These are phyloP conservation scores for Claviceps spartinae DNA, from an alignment of 2,329 filamentous ascomycete genomes.

Conservation along the genomic window DNA sequence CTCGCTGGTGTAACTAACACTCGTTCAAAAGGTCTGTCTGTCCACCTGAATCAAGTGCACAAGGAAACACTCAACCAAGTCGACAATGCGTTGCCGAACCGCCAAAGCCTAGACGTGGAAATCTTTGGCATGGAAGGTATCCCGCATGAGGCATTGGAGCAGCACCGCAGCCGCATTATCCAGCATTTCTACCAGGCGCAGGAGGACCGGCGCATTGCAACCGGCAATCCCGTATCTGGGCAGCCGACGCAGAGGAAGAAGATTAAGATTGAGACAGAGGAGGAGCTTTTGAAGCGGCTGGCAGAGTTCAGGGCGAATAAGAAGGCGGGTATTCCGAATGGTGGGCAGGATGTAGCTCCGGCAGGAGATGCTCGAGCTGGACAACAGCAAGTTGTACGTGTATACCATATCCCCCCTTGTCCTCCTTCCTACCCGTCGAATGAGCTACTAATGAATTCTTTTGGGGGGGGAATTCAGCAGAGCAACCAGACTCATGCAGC, in stretches of 20 bases:
- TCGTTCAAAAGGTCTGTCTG: conserved; percentile 57
- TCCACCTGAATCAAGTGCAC: conserved; percentile 97
- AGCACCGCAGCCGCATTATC: conserved; percentile 77
- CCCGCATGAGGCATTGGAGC: conserved; percentile 67
- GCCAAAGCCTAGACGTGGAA: conserved; percentile 76
- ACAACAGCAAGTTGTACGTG: conserved; percentile 16
- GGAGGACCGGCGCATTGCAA: conserved; percentile 65
- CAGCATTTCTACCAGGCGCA: conserved; percentile 76
- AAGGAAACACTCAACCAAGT: conserved; percentile 81
- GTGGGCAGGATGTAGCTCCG: background rate
- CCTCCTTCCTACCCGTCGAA: background rate
- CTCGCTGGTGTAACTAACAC: too few relatives aligned
- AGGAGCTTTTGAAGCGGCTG: conserved; percentile 68
- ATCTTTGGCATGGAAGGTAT: conserved; percentile 99
- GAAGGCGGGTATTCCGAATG: conserved; percentile 5
- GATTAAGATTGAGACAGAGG: conserved; percentile 58
- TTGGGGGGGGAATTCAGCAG: conserved; percentile 2
- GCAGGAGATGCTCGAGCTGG: background rate
- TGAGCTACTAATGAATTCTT: background rate
- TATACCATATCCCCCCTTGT: too few relatives aligned
- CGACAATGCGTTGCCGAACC: conserved; percentile 82
- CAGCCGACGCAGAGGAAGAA: conserved; percentile 49
- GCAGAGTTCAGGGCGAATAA: conserved; percentile 62
- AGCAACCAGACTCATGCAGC: conserved; percentile 9
- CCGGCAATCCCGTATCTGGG: conserved; percentile 70